These are phyloP conservation scores for Lipomyces mesembrius DNA, from an alignment of 805 yeast genomes.

Conservation along the genomic window DNA sequence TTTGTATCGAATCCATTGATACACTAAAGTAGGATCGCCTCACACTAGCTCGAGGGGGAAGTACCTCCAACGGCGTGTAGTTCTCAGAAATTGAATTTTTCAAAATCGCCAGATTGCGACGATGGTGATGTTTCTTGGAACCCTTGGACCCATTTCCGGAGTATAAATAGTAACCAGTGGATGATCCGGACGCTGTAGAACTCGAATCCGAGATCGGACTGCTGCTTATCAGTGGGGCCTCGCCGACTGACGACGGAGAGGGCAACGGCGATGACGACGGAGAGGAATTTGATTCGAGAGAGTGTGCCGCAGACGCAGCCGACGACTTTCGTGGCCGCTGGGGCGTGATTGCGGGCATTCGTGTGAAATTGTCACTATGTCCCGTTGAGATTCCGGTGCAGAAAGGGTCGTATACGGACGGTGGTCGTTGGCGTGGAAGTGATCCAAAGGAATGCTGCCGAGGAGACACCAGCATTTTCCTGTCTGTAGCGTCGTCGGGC, in stretches of 20 bases:
- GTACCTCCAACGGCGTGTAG: constrained; percentile 3
- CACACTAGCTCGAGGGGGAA: constrained; percentile 8
- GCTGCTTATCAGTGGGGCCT: constrained; percentile 12
- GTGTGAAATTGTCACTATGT: background rate
- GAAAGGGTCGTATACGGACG: background rate
- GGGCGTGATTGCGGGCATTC: constrained; percentile 1
- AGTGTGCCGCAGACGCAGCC: background rate
- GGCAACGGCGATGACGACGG: constrained; percentile 15
- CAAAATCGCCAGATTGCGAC: constrained; percentile 1
- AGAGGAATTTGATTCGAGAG: background rate
- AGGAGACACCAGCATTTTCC: background rate
- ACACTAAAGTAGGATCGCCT: background rate
- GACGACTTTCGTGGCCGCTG: constrained; percentile 10
- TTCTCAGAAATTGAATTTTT: constrained; percentile 5
- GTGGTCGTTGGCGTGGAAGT: background rate
- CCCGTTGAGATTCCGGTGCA: background rate
- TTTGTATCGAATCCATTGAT: background rate
- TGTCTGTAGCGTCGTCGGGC: background rate
- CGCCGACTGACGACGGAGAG: background rate
- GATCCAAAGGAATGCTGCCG: constrained; percentile 4
- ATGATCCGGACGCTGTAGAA: constrained; percentile 7
- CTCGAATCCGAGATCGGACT: constrained; percentile 11
- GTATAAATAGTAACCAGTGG: constrained; percentile 4
- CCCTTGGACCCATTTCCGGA: background rate
- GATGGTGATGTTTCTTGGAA: background rate